Conservation (phyloP, 2,329 filamentous ascomycete species). For the Epichloe gansuensis region DNA sequence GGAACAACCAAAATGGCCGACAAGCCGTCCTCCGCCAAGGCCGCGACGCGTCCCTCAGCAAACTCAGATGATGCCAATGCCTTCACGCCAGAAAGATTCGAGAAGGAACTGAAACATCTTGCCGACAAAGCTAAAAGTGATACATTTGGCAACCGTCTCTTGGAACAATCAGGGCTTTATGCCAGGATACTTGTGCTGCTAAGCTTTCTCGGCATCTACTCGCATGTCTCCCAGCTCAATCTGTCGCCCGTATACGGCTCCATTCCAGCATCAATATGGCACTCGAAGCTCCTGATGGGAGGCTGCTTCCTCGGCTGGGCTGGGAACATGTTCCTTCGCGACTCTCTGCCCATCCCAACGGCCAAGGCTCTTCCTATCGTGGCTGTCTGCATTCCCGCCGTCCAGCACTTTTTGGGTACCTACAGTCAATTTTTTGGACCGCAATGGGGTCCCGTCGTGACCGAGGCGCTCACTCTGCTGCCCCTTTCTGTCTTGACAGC, state of each 20-base stretch:
- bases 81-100: slow-evolving; percentile 39
- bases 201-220: slow-evolving; percentile 40
- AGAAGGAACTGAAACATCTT: slow-evolving; percentile 39
- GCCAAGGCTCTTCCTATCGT: slow-evolving; percentile 53
- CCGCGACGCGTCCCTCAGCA: not conserved
- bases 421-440: slow-evolving; percentile 55
- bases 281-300: slow-evolving; percentile 51
- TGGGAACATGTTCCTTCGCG: slow-evolving; percentile 42
- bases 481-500: slow-evolving; percentile 53
- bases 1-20: not conserved
- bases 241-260: slow-evolving; percentile 82
- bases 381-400: slow-evolving; percentile 59
- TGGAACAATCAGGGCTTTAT: slow-evolving; percentile 28
- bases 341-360: slow-evolving; percentile 34
- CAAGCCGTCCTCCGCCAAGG: not conserved
- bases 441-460: slow-evolving; percentile 59
- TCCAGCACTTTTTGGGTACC: slow-evolving; percentile 59
- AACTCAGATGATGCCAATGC: slow-evolving; percentile 12
- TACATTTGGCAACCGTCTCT: slow-evolving; percentile 19
- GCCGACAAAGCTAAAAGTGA: slow-evolving; percentile 28
- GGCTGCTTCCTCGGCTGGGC: slow-evolving; percentile 62
- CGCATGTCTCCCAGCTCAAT: slow-evolving; percentile 59
- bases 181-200: slow-evolving; percentile 18
- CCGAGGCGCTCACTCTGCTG: slow-evolving; percentile 60
- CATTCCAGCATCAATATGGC: slow-evolving; percentile 62